A percentile compares a stretch with the other conserved stretches of the same genome.
phyloP scores from a whole-genome alignment of 371 early-diverging fungal species.

The Rhizopus sp. region DNA sequence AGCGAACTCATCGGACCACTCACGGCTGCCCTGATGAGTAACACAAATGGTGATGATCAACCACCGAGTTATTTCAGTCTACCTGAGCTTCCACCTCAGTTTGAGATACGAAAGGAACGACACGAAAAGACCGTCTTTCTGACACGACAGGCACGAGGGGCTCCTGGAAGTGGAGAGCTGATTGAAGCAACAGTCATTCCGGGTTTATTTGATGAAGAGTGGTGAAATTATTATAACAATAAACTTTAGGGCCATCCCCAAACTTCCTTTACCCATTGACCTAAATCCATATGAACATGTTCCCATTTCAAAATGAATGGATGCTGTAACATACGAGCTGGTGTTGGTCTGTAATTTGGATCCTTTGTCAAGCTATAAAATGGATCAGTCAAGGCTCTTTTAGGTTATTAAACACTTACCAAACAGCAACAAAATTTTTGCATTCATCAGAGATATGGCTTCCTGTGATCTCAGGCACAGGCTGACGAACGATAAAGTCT shows the following conservation, averaged over 20 bases:
- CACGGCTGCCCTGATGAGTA: slow-evolving; percentile 24
- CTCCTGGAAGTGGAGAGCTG: slow-evolving; percentile 20
- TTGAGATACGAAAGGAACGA: slow-evolving; percentile 31
- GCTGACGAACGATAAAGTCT: slow-evolving; percentile 86
- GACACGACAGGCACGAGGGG: slow-evolving; percentile 23
- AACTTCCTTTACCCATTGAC: slow-evolving; percentile 57
- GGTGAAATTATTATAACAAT: slow-evolving; percentile 19
- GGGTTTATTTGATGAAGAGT: slow-evolving; percentile 40
- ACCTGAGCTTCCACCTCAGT: slow-evolving; percentile 34
- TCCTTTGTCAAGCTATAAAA: slow-evolving; percentile 76
- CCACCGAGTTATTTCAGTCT: slow-evolving; percentile 41
- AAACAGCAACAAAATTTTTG: slow-evolving; percentile 66
- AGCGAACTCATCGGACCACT: slow-evolving; percentile 28
- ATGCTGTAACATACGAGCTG: slow-evolving; percentile 70
- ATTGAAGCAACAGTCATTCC: slow-evolving; percentile 30
- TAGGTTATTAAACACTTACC: background rate
- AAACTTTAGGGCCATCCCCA: slow-evolving; percentile 48
- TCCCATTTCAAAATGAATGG: slow-evolving; percentile 62
- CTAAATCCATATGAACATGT: slow-evolving; percentile 49
- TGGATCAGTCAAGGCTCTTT: background rate
- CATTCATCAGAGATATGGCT: slow-evolving; percentile 60
- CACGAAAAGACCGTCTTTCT: slow-evolving; percentile 30
- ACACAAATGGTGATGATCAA: slow-evolving; percentile 14
- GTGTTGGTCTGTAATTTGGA: slow-evolving; percentile 74
- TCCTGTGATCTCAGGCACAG: slow-evolving; percentile 77